phyloP scores from a whole-genome alignment of 352 stramenopile species.

The Phytophthora agathidicida region DNA sequence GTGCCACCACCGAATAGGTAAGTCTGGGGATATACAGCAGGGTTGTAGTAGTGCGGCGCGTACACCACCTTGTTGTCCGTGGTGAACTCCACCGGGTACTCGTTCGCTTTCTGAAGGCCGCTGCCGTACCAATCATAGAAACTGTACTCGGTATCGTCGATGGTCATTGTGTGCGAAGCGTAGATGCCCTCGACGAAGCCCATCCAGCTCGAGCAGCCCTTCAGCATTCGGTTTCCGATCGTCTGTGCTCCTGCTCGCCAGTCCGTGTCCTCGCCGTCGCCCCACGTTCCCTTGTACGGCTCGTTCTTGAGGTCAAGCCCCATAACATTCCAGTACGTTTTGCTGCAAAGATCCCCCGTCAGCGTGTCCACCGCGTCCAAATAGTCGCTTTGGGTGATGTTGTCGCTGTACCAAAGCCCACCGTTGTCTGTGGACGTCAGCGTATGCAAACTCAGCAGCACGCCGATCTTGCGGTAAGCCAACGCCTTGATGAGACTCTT shows the following conservation, averaged over 20 bases:
- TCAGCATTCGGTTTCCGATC: slow-evolving; percentile 63
- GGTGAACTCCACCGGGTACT: slow-evolving; percentile 40
- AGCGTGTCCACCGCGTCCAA: slow-evolving; percentile 52
- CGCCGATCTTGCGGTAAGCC: slow-evolving; percentile 35
- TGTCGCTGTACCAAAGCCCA: slow-evolving; percentile 48
- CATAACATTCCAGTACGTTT: slow-evolving; percentile 80
- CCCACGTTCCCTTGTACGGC: slow-evolving; percentile 53
- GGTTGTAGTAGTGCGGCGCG: slow-evolving; percentile 72
- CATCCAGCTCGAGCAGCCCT: slow-evolving; percentile 62
- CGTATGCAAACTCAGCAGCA: slow-evolving; percentile 56
- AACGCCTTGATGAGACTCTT: slow-evolving; percentile 49
- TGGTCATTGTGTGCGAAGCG: slow-evolving; percentile 35
- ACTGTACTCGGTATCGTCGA: slow-evolving; percentile 42
- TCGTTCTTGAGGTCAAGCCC: slow-evolving; percentile 79
- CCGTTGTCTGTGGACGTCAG: slow-evolving; percentile 34
- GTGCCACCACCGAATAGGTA: slow-evolving; percentile 58
- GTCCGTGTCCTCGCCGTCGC: slow-evolving; percentile 43
- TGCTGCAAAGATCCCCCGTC: slow-evolving; percentile 49
- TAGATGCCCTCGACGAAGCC: slow-evolving; percentile 71
- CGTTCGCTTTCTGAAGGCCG: slow-evolving; percentile 43
- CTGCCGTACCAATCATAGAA: slow-evolving; percentile 73
- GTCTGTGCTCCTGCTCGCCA: slow-evolving; percentile 45
- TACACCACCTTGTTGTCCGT: slow-evolving; percentile 68
- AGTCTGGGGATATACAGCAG: slow-evolving; percentile 55
- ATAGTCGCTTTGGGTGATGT: slow-evolving; percentile 42